A percentile compares a stretch with the other conserved stretches of the same genome.
phyloP scores from a whole-genome alignment of 139 green algal genomes.

The Pedinophyceae sp. region DNA sequence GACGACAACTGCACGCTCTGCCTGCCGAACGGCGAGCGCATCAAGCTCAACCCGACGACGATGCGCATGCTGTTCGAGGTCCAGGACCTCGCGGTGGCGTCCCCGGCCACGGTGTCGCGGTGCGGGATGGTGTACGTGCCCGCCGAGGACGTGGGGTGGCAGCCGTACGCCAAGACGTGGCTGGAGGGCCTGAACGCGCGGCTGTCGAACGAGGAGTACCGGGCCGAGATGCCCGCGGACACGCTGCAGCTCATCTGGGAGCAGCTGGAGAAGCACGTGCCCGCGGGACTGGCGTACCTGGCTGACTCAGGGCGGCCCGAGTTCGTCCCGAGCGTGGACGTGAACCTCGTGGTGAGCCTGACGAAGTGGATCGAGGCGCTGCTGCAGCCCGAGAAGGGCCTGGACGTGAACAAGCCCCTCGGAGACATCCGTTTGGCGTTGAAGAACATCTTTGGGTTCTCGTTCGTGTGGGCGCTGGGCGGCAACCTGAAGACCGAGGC shows the following conservation, averaged over 20 bases:
- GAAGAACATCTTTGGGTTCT: constrained; percentile 43
- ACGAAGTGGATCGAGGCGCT: constrained; percentile 15
- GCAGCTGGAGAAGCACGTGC: constrained; percentile 44
- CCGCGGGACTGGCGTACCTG: constrained; percentile 36
- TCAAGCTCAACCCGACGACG: constrained; percentile 53
- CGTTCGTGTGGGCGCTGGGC: constrained; percentile 49
- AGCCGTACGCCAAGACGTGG: constrained; percentile 39
- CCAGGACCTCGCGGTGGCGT: constrained; percentile 50
- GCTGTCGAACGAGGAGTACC: not conserved
- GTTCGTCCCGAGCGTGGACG: constrained; percentile 49
- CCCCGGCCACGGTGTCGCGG: constrained; percentile 49
- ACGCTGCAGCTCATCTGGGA: constrained; percentile 17
- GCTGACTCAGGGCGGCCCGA: no score
- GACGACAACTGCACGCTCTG: constrained; percentile 74
- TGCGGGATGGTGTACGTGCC: constrained; percentile 71
- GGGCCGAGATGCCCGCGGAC: not conserved
- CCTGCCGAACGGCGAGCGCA: constrained; percentile 68
- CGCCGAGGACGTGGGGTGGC: constrained; percentile 43
- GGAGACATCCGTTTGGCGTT: constrained; percentile 12
- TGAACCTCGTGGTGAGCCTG: constrained; percentile 52
- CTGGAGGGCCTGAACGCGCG: constrained; percentile 13
- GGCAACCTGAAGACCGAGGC: constrained; percentile 31
- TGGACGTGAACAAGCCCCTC: constrained; percentile 1
- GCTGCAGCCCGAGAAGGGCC: constrained; percentile 2
- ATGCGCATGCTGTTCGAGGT: constrained; percentile 81